Percentiles rank a stretch among this genome's conserved stretches.
Evolutionary conservation across 1,284 basidiomycete species (phyloP).

Genomic region (Cutaneotrichosporon cavernicola): DNA sequence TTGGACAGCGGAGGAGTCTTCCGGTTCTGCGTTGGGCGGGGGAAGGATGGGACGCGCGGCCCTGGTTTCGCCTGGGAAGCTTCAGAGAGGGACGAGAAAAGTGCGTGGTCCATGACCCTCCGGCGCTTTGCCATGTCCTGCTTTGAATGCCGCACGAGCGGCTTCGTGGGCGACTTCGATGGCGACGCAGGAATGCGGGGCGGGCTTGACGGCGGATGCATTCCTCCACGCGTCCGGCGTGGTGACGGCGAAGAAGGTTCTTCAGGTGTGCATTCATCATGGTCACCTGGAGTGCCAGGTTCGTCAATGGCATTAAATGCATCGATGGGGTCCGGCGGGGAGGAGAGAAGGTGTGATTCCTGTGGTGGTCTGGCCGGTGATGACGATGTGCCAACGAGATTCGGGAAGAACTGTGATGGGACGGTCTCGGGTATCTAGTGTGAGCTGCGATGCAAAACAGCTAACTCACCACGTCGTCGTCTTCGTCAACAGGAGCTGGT

Average conservation of each 20-base stretch:
- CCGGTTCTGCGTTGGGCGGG: conserved; percentile 8
- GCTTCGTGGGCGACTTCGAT: conserved; percentile 1
- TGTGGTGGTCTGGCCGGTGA: neutral
- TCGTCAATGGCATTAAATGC: neutral
- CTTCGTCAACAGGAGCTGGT: conserved; percentile 10
- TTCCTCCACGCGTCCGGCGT: neutral
- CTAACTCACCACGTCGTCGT: conserved; percentile 28
- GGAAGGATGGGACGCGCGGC: neutral
- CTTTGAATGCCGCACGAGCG: conserved; percentile 13
- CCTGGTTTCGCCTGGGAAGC: neutral
- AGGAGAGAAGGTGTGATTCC: neutral
- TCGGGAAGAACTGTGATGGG: conserved; percentile 30
- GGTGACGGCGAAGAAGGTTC: conserved; percentile 1
- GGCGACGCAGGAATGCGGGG: neutral
- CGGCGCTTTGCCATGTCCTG: neutral
- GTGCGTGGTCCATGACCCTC: neutral
- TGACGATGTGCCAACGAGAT: conserved; percentile 20
- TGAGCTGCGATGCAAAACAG: conserved; percentile 8
- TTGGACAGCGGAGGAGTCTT: neutral
- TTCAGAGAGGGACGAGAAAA: conserved; percentile 13
- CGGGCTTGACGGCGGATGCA: neutral
- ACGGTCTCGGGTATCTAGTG: conserved; percentile 28
- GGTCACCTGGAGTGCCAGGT: neutral
- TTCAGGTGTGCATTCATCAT: neutral
- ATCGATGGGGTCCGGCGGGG: neutral